Evolutionary conservation across 768 basidiomycete genomes (phyloP), one percentile per base, ranked within the genome.

Genomic region (Porphyrellus cyaneotinctus): DNA sequence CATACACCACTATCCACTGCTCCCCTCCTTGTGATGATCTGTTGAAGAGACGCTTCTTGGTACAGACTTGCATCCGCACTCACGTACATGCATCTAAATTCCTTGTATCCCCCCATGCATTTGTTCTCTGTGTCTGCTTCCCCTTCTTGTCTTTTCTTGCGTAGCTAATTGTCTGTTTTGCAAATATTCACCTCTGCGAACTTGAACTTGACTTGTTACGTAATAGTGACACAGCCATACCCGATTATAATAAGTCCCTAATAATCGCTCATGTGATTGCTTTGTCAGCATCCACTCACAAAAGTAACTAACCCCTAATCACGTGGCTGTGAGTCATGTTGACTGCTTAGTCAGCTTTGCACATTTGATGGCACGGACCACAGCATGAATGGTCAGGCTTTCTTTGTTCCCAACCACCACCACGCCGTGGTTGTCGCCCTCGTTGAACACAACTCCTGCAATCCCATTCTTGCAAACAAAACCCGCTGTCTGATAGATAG

Each of bases 41-140:
- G 39, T 28, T 55, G 15, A 41, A 57, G 52, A 69, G 61, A 69
- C 60, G 37, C 47, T 62, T 43, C 35, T 48, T 46, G 49, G 39
- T 58, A 69, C 65, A 64, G 59, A 68, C 66, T 60, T 57, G 45
- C 55, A 60, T 63, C 28, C 42, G 31, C 36, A 35, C 47, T 51
- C 17, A 35, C 56, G 37, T 59, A 50, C 63, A 67, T 67, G 65
- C 62, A 64, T 60, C 48, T 57, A 47, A 56, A 59, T 31, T 62
- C n/a, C 45, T 49, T 38, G 43, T 60, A 49, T 23, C 23, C 23
- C 23, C 43, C 47, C 59, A 62, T 67, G 57, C 60, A 59, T 53
- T 56, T 49, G 53, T 56, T 63, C 43, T 46, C 43, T 41, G 23
- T 24, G 50, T 32, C 28, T 32, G 2, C 24, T 15, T 36, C 45